A percentile compares a stretch with the other conserved stretches of the same genome.
These are phyloP conservation scores for Zarea fungicola DNA, from an alignment of 2,329 filamentous ascomycete species.

Conservation along the genomic window DNA sequence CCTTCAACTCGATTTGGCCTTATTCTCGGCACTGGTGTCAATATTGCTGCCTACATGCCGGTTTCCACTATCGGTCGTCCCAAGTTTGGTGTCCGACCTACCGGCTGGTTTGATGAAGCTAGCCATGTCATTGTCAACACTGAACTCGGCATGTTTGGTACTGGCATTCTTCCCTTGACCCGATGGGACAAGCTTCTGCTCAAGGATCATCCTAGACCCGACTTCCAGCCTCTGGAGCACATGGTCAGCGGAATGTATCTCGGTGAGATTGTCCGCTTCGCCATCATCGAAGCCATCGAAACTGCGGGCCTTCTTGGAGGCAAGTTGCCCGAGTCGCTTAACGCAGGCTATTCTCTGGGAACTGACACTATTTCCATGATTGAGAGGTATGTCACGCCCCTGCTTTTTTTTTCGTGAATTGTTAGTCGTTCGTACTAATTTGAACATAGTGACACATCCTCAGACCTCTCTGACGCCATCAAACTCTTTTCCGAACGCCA, in stretches of 20 bases:
- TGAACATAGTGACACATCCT: slow-evolving; percentile 37
- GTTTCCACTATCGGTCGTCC: slow-evolving; percentile 46
- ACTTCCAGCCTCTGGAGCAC: slow-evolving; percentile 59
- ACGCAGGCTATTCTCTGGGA: slow-evolving; percentile 50
- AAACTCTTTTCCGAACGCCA: slow-evolving; percentile 45
- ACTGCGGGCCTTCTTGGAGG: slow-evolving; percentile 51
- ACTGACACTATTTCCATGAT: slow-evolving; percentile 56
- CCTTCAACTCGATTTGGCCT: slow-evolving; percentile 56
- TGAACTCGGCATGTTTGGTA: slow-evolving; percentile 62
- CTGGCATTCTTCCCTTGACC: slow-evolving; percentile 52
- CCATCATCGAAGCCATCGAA: slow-evolving; percentile 53
- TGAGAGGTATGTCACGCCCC: slow-evolving; percentile 44
- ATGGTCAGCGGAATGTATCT: slow-evolving; percentile 62
- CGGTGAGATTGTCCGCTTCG: slow-evolving; percentile 57
- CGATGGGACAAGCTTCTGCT: slow-evolving; percentile 55
- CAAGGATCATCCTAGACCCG: slow-evolving; percentile 47
- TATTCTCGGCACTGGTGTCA: slow-evolving; percentile 63
- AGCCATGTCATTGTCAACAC: slow-evolving; percentile 63
- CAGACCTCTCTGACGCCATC: slow-evolving; percentile 39
- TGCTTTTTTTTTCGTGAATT: not conserved
- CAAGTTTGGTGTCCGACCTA: slow-evolving; percentile 54
- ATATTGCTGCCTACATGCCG: slow-evolving; percentile 60
- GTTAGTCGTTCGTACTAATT: slow-evolving; percentile 22
- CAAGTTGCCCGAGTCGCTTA: slow-evolving; percentile 48
- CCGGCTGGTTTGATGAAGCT: slow-evolving; percentile 51